phyloP scores from a whole-genome alignment of 352 stramenopile genomes.

The Phytophthora capsici region DNA sequence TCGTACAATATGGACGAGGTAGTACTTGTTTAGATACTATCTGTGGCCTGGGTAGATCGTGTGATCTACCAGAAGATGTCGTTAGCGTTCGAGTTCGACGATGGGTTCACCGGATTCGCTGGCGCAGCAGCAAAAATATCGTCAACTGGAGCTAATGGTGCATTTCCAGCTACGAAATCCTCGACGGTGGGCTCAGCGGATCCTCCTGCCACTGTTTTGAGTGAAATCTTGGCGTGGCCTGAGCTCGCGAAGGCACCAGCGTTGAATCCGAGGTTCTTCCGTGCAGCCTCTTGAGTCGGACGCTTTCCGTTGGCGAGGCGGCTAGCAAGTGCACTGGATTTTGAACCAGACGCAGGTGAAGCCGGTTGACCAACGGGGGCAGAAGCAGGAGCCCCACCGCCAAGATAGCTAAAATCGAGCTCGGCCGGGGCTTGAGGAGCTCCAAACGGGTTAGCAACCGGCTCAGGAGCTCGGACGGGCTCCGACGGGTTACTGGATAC shows the following conservation, averaged over 20 bases:
- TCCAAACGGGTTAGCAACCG: conserved; percentile 25
- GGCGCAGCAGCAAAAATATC: conserved; percentile 27
- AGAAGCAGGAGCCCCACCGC: conserved; percentile 17
- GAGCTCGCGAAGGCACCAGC: conserved; percentile 55
- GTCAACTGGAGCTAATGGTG: conserved; percentile 18
- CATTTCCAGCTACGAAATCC: conserved; percentile 54
- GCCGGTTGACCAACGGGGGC: conserved; percentile 13
- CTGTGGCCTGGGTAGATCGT: background rate
- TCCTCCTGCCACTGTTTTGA: conserved; percentile 56
- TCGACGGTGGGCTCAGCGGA: conserved; percentile 48
- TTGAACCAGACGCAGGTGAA: conserved; percentile 33
- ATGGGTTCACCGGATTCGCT: conserved; percentile 16
- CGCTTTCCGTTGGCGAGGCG: conserved; percentile 66
- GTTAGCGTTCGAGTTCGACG: conserved; percentile 18
- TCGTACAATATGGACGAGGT: background rate
- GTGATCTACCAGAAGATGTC: conserved; percentile 42
- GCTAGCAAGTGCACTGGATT: conserved; percentile 69
- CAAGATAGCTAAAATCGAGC: conserved; percentile 30
- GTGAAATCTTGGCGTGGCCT: conserved; percentile 52
- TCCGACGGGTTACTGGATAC: conserved; percentile 12
- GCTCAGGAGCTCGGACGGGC: conserved; percentile 21
- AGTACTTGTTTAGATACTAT: background rate
- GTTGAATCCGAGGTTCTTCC: conserved; percentile 65
- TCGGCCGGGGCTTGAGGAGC: conserved; percentile 15
- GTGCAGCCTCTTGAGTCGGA: conserved; percentile 75